Conservation (phyloP, 352 stramenopile species). For the Phytophthora sp. region DNA sequence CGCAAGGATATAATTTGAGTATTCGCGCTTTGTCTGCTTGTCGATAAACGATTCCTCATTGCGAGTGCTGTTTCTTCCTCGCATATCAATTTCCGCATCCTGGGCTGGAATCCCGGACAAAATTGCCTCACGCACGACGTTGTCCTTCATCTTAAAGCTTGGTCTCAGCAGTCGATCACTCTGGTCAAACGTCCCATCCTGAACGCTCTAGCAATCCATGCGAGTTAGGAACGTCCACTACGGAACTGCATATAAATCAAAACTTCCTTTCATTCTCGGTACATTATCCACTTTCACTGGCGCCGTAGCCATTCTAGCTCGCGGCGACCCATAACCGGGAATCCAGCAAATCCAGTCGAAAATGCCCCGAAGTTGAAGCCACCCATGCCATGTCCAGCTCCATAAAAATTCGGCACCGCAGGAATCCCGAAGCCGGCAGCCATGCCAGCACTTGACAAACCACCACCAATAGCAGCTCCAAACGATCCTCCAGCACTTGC, state of each 20-base stretch:
- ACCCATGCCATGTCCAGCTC: no score
- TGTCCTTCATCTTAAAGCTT: slow-evolving; percentile 3
- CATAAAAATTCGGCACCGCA: no score
- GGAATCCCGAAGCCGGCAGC: no score
- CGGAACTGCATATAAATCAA: neutral
- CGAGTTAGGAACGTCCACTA: slow-evolving; percentile 7
- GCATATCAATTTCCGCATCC: no score
- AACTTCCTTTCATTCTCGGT: neutral
- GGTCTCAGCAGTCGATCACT: neutral
- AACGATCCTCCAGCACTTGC: no score
- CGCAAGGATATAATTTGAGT: slow-evolving; percentile 20
- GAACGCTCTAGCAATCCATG: slow-evolving; percentile 15
- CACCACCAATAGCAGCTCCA: neutral
- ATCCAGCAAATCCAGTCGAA: neutral
- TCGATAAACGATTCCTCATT: slow-evolving; percentile 14
- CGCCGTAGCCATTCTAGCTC: neutral
- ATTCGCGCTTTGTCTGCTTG: slow-evolving; percentile 24
- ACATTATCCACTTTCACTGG: neutral
- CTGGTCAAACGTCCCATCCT: slow-evolving; percentile 11
- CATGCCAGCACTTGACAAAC: neutral
- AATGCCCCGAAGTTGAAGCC: neutral
- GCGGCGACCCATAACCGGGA: neutral
- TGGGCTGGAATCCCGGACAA: no score
- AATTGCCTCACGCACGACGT: slow-evolving; percentile 12
- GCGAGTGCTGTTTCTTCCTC: slow-evolving; percentile 1